A percentile compares a stretch with the other conserved stretches of the same genome.
phyloP scores from a whole-genome alignment of 306 rosid genomes.

The Trichosanthes truncata region DNA sequence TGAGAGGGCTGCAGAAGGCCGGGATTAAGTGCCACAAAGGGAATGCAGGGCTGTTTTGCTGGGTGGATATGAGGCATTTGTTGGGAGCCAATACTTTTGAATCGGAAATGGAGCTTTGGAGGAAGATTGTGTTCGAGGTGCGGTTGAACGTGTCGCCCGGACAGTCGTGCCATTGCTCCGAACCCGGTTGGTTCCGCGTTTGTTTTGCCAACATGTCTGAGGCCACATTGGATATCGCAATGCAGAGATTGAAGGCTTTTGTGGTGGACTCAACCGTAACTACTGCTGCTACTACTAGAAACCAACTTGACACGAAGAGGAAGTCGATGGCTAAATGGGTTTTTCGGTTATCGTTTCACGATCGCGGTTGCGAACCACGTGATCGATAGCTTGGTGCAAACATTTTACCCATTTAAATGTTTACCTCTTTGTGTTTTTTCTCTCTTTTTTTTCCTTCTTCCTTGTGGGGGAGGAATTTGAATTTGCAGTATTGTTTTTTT shows the following conservation, averaged over 20 bases:
- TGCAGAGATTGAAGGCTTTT: conserved; percentile 2
- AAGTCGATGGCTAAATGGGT: background rate
- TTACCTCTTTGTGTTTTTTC: background rate
- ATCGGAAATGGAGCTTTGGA: conserved; percentile 14
- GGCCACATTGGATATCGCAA: background rate
- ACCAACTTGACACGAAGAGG: background rate
- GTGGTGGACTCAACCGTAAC: background rate
- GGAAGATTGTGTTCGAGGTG: conserved; percentile 8
- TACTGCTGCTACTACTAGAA: background rate
- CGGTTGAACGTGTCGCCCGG: conserved; percentile 8
- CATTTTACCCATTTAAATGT: background rate
- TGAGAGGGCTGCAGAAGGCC: background rate
- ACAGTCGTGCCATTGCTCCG: conserved; percentile 11
- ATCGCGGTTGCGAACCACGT: background rate
- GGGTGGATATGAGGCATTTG: conserved; percentile 14
- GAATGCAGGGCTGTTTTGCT: background rate
- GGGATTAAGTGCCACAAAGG: conserved; percentile 6
- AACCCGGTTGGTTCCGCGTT: conserved; percentile 12
- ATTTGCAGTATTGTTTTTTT: background rate
- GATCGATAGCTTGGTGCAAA: background rate
- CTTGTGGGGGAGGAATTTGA: background rate
- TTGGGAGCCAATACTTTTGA: background rate
- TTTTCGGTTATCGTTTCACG: conserved; percentile 5
- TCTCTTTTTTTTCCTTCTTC: background rate
- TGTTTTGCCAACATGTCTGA: conserved; percentile 11